Evolutionary conservation across 345 rosid species (phyloP).

Genomic region (Gynandropsis gynandra): DNA sequence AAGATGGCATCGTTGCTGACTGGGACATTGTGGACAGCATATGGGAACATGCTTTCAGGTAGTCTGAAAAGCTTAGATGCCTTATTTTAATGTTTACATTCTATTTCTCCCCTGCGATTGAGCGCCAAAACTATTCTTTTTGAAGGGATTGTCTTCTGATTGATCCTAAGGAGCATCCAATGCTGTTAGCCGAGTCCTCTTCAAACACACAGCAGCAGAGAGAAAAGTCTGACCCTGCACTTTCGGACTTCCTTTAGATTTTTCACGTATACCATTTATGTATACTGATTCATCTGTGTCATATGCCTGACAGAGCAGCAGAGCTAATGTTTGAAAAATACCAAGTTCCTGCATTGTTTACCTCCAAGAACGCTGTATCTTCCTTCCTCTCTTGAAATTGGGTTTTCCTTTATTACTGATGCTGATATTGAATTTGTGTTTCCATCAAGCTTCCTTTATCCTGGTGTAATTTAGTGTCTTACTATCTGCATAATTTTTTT

Average conservation of each 20-base stretch:
- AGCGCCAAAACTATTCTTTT: not conserved
- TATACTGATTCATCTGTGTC: not conserved
- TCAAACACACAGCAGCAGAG: constrained; percentile 82
- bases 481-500: constrained; percentile 19
- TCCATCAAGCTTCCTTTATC: not conserved
- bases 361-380: constrained; percentile 95
- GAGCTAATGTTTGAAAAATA: constrained; percentile 98
- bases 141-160: constrained; percentile 74
- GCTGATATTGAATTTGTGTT: not conserved
- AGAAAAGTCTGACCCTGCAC: constrained; percentile 79
- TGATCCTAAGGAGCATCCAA: constrained; percentile 99
- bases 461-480: constrained; percentile 9
- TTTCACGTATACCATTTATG: not conserved
- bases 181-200: constrained; percentile 97
- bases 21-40: constrained; percentile 84
- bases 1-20: constrained; percentile 75
- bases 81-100: too few relatives aligned
- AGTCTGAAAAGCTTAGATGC: too few relatives aligned
- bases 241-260: too few relatives aligned
- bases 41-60: constrained; percentile 96
- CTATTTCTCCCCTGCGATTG: too few relatives aligned
- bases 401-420: not conserved
- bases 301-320: constrained; percentile 57
- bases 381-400: constrained; percentile 18
- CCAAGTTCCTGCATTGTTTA: constrained; percentile 89